phyloP scores from a whole-genome alignment of 495 filamentous ascomycete species.

The Neurospora sp. region DNA sequence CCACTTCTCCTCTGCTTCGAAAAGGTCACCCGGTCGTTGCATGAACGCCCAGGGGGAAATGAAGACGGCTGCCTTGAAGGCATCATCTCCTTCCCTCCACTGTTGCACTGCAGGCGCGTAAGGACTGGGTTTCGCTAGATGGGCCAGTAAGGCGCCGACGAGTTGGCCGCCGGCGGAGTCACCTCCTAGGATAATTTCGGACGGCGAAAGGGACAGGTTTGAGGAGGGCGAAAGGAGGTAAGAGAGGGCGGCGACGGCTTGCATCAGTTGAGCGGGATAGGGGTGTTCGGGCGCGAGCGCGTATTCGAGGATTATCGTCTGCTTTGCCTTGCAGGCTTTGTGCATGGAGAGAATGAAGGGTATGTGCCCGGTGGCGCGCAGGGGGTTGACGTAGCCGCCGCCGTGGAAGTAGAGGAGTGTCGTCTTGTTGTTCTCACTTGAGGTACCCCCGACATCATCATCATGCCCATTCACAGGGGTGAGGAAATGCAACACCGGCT shows the following conservation, averaged over 20 bases:
- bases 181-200: slow-evolving; percentile 6
- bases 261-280: slow-evolving; percentile 8
- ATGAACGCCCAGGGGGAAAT: slow-evolving; percentile 9
- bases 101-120: neutral
- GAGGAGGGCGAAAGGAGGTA: too few relatives aligned
- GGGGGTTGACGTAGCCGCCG: slow-evolving; percentile 15
- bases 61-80: slow-evolving; percentile 4
- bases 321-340: neutral
- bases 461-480: neutral
- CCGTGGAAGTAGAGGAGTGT: slow-evolving; percentile 13
- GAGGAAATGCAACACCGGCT: slow-evolving; percentile 1
- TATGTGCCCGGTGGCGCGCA: slow-evolving; percentile 5
- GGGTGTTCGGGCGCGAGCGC: slow-evolving; percentile 10
- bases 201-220: neutral
- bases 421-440: neutral
- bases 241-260: too few relatives aligned
- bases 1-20: neutral
- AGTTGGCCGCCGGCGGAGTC: slow-evolving; percentile 11
- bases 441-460: too few relatives aligned
- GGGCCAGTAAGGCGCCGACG: slow-evolving; percentile 7
- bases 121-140: neutral
- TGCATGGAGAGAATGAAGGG: slow-evolving; percentile 7
- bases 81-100: neutral
- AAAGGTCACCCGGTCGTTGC: neutral
- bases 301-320: slow-evolving; percentile 10